A percentile compares a stretch with the other conserved stretches of the same genome.
Conservation (phyloP, 345 rosid species). For the Clarkia xantiana region DNA sequence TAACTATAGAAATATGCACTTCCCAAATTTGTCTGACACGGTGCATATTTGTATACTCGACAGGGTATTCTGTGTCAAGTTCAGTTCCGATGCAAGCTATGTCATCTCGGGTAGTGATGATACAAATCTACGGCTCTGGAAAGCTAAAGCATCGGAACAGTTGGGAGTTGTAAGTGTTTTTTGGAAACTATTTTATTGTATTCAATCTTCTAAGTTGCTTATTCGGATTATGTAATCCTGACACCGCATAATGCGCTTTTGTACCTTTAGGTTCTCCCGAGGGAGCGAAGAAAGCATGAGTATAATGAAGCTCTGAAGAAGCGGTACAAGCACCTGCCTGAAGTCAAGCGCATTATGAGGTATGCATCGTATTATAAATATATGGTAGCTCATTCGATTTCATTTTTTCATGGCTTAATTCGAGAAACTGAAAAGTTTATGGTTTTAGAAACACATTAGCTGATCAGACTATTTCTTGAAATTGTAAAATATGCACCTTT, state of each 20-base stretch:
- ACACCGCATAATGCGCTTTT: background rate
- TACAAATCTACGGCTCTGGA: conserved; percentile 89
- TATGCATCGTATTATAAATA: conserved; percentile 11
- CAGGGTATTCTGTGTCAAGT: conserved; percentile 91
- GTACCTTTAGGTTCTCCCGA: conserved; percentile 58
- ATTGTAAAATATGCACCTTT: too few species aligned
- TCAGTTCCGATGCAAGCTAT: conserved; percentile 85
- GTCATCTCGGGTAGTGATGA: conserved; percentile 95
- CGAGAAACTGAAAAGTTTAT: too few species aligned
- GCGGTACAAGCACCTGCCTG: conserved; percentile 80
- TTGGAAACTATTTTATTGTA: background rate
- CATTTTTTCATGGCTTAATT: too few species aligned
- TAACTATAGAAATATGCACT: too few species aligned
- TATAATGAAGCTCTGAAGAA: conserved; percentile 73
- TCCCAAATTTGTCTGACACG: too few species aligned
- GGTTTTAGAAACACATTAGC: too few species aligned
- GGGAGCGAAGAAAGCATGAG: conserved; percentile 72
- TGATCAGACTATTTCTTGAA: too few species aligned
- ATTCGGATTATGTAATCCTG: background rate
- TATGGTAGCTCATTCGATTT: too few species aligned
- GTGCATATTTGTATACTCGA: background rate
- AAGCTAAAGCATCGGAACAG: conserved; percentile 96
- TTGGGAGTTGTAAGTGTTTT: conserved; percentile 69
- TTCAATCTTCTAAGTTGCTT: background rate
- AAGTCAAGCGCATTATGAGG: conserved; percentile 84